Conservation (phyloP, 1,284 basidiomycete genomes). For the Erythrobasidium hasegawianum region DNA sequence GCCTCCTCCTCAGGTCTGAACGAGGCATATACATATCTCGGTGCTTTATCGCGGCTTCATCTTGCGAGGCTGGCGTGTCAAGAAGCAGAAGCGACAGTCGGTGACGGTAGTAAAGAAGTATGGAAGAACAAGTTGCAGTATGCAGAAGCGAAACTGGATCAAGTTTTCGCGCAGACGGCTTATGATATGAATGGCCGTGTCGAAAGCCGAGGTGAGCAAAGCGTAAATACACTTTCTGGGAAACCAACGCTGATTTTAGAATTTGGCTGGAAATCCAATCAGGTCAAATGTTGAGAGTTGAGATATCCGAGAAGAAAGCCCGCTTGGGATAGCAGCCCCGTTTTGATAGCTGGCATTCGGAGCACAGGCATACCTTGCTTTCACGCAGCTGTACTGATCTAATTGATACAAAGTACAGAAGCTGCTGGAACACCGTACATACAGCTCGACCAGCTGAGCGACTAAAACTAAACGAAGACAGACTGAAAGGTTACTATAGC, state of each 20-base stretch:
- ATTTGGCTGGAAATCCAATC: no score
- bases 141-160: conserved; percentile 37
- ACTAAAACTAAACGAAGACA: no score
- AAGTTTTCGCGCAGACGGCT: conserved; percentile 14
- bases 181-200: conserved; percentile 41
- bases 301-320: conserved; percentile 34
- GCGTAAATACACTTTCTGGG: not conserved
- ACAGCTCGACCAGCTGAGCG: no score
- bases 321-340: conserved; percentile 19
- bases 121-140: conserved; percentile 35
- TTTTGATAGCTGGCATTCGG: no score
- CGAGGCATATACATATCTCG: conserved; percentile 38
- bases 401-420: no score
- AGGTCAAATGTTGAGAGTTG: conserved; percentile 36
- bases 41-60: conserved; percentile 37
- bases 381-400: no score
- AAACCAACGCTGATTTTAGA: not conserved
- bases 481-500: no score
- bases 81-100: conserved; percentile 29
- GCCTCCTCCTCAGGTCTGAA: not conserved
- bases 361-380: no score
- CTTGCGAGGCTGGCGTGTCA: conserved; percentile 36
- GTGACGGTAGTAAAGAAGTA: conserved; percentile 8
- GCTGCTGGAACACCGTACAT: no score
- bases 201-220: conserved; percentile 19